Evolutionary conservation across 1,284 basidiomycete genomes (phyloP).

Genomic region (Pterula multifida): DNA sequence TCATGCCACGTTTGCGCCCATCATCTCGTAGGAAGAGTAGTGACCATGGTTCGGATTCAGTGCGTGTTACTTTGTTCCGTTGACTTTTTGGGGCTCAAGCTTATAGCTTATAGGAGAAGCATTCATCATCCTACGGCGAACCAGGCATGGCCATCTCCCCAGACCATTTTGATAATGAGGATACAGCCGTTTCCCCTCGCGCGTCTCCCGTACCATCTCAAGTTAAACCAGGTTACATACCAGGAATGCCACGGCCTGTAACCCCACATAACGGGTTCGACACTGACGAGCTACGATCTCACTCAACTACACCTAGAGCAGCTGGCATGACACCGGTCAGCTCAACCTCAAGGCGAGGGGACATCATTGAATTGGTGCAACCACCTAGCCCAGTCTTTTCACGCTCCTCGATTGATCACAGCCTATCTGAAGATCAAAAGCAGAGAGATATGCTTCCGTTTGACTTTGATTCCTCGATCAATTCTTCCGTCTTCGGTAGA

Average conservation of each 20-base stretch:
- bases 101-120: background rate
- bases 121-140: conserved; percentile 17
- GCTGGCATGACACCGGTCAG: conserved; percentile 32
- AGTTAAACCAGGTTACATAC: conserved; percentile 70
- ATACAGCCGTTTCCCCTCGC: conserved; percentile 30
- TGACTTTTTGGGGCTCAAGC: conserved; percentile 14
- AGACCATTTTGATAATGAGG: conserved; percentile 33
- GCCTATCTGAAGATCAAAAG: conserved; percentile 39
- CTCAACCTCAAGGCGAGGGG: conserved; percentile 20
- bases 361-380: conserved; percentile 10
- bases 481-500: conserved; percentile 38
- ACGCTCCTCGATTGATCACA: conserved; percentile 37
- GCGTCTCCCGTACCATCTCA: conserved; percentile 52
- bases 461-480: conserved; percentile 32
- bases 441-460: conserved; percentile 21
- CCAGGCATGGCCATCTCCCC: conserved; percentile 59
- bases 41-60: conserved; percentile 14
- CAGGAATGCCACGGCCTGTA: conserved; percentile 79
- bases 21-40: conserved; percentile 20
- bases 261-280: conserved; percentile 68
- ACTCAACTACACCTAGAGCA: conserved; percentile 69
- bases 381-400: conserved; percentile 7
- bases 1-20: conserved; percentile 53
- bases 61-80: background rate
- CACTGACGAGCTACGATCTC: conserved; percentile 58